Conservation (phyloP, 2,329 filamentous ascomycete genomes). For the Colletotrichum tropicale region DNA sequence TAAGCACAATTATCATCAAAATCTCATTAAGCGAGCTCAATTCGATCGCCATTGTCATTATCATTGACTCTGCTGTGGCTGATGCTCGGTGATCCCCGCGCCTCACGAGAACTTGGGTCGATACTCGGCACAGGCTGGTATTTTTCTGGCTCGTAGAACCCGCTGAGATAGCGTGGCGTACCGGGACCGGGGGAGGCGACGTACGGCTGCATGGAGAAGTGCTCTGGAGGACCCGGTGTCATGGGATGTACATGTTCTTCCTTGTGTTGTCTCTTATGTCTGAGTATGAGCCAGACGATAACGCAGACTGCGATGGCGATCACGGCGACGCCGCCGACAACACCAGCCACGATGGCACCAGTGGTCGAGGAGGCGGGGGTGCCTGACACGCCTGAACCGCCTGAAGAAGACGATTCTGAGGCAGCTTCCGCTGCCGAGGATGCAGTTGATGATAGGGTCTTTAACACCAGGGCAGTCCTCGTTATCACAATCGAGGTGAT, state of each 20-base stretch:
- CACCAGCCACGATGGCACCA: neutral
- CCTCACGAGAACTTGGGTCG: neutral
- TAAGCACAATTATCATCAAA: neutral
- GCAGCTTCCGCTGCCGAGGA: neutral
- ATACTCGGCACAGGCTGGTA: neutral
- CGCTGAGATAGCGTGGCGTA: neutral
- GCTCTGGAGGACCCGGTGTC: neutral
- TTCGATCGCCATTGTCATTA: neutral
- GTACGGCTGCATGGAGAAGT: neutral
- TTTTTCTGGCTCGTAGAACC: neutral
- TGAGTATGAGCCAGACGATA: neutral
- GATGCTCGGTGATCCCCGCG: neutral
- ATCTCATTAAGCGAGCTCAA: neutral
- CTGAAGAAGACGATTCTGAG: neutral
- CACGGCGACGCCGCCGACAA: neutral
- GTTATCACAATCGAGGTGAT: neutral
- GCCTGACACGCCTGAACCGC: neutral
- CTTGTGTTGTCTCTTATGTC: neutral
- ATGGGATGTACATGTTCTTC: neutral
- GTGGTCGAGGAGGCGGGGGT: fast-evolving
- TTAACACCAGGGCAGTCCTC: neutral
- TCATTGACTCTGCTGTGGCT: neutral
- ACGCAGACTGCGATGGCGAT: neutral
- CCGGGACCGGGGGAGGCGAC: neutral
- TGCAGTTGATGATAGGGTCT: neutral